A percentile compares a stretch with the other conserved stretches of the same genome.
phyloP scores from a whole-genome alignment of 768 basidiomycete species.

The Calocera viscosa region DNA sequence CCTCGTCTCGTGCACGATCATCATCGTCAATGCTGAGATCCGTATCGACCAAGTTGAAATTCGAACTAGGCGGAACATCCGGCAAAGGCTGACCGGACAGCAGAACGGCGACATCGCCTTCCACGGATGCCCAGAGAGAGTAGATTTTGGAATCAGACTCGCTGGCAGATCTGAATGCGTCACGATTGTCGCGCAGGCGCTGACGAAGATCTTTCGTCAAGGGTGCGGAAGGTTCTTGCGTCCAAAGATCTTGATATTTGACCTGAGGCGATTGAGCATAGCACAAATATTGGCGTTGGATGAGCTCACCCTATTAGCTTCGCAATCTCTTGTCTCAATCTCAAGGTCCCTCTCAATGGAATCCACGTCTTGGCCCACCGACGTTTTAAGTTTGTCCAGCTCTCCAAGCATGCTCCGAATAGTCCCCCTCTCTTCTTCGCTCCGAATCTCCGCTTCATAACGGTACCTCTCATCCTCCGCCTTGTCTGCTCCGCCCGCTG shows the following conservation, averaged over 20 bases:
- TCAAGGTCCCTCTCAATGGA: slow-evolving; percentile 56
- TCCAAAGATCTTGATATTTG: slow-evolving; percentile 76
- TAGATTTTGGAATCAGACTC: slow-evolving; percentile 66
- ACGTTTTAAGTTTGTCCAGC: slow-evolving; percentile 45
- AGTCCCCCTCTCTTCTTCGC: slow-evolving; percentile 54
- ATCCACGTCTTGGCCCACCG: slow-evolving; percentile 50
- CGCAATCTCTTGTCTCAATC: slow-evolving; percentile 73
- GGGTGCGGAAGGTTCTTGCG: slow-evolving; percentile 68
- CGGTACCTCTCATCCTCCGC: slow-evolving; percentile 40
- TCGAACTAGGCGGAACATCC: slow-evolving; percentile 11
- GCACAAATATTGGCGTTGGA: background rate
- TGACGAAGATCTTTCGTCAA: slow-evolving; percentile 57
- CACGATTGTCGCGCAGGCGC: slow-evolving; percentile 65
- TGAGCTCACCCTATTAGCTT: slow-evolving; percentile 48
- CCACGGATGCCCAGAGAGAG: slow-evolving; percentile 57
- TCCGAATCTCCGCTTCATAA: slow-evolving; percentile 60
- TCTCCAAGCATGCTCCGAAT: slow-evolving; percentile 52
- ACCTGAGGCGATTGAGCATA: slow-evolving; percentile 29
- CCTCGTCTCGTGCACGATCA: slow-evolving; percentile 49
- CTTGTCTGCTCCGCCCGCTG: slow-evolving; percentile 45
- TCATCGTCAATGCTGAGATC: slow-evolving; percentile 37
- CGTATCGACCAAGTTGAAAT: background rate
- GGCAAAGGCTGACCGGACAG: slow-evolving; percentile 29
- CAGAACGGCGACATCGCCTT: slow-evolving; percentile 50
- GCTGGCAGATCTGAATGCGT: slow-evolving; percentile 61